phyloP scores from a whole-genome alignment of 306 rosid species.

The Datisca glomerata region DNA sequence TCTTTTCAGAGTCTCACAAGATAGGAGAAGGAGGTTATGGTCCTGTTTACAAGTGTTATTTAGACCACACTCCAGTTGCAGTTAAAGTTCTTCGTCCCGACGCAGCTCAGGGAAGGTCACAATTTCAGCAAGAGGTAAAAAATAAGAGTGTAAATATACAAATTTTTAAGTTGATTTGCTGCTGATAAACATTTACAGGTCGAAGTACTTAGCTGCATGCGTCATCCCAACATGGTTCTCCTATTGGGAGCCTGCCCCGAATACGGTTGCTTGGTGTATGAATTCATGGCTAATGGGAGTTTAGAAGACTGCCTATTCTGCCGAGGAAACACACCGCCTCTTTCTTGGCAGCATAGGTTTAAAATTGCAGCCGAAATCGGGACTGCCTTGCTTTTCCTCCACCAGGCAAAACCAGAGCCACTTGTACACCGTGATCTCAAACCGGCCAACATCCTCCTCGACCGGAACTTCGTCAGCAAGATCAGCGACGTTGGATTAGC shows the following conservation, averaged over 20 bases:
- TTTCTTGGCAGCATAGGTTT: conserved; percentile 78
- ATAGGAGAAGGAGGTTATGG: conserved; percentile 99
- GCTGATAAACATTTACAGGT: conserved; percentile 32
- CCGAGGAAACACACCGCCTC: conserved; percentile 39
- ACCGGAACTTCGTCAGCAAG: conserved; percentile 69
- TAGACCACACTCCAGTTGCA: conserved; percentile 82
- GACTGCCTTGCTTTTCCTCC: conserved; percentile 76
- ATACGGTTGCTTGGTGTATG: conserved; percentile 85
- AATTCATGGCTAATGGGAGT: conserved; percentile 88
- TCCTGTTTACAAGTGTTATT: conserved; percentile 61
- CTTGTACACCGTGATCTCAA: conserved; percentile 90
- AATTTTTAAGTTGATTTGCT: neutral
- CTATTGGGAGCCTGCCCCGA: conserved; percentile 97
- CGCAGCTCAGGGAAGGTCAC: conserved; percentile 88
- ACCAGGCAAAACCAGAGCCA: conserved; percentile 93
- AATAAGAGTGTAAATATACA: too few species aligned
- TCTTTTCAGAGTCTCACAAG: conserved; percentile 48
- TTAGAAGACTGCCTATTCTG: conserved; percentile 67
- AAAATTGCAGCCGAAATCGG: conserved; percentile 85
- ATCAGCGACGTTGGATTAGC: conserved; percentile 90
- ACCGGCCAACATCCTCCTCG: conserved; percentile 81
- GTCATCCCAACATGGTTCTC: conserved; percentile 98
- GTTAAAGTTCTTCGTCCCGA: conserved; percentile 93
- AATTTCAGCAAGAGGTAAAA: conserved; percentile 75
- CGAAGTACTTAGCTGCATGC: conserved; percentile 78